phyloP scores from a whole-genome alignment of 306 rosid genomes.

The Pachyrhizus erosus region DNA sequence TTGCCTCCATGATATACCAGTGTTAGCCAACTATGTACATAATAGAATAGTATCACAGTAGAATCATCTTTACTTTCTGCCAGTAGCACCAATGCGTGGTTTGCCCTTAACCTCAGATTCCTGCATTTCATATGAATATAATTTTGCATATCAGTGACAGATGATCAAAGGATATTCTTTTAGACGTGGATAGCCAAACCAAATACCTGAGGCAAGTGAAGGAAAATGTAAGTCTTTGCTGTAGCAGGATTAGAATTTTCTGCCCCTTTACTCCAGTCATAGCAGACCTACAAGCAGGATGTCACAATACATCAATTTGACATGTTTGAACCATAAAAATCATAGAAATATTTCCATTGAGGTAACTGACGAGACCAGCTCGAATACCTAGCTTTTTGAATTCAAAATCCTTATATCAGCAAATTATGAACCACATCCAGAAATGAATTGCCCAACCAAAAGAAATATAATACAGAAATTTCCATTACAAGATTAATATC shows the following conservation, averaged over 20 bases:
- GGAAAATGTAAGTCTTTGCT: slow-evolving; percentile 73
- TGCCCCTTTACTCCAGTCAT: slow-evolving; percentile 99
- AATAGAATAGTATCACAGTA: neutral
- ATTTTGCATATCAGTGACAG: slow-evolving; percentile 22
- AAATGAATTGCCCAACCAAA: neutral
- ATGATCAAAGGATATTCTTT: slow-evolving; percentile 19
- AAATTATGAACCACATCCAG: slow-evolving; percentile 28
- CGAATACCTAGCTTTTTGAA: slow-evolving; percentile 6
- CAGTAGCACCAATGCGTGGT: slow-evolving; percentile 57
- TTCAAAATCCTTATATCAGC: slow-evolving; percentile 26
- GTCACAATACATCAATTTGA: slow-evolving; percentile 19
- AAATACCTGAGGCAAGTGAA: slow-evolving; percentile 91
- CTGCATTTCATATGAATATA: slow-evolving; percentile 43
- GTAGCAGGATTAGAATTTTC: slow-evolving; percentile 92
- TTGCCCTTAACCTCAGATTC: slow-evolving; percentile 66
- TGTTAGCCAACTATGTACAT: slow-evolving; percentile 17
- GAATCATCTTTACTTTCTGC: slow-evolving; percentile 53
- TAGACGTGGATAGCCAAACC: neutral
- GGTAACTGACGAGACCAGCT: neutral
- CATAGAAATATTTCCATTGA: slow-evolving; percentile 2
- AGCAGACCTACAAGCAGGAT: slow-evolving; percentile 68
- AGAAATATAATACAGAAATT: neutral
- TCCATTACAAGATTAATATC: slow-evolving; percentile 18
- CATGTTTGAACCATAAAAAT: neutral
- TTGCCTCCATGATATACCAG: slow-evolving; percentile 6